phyloP scores from a whole-genome alignment of 495 filamentous ascomycete genomes.

The Podospora comata region DNA sequence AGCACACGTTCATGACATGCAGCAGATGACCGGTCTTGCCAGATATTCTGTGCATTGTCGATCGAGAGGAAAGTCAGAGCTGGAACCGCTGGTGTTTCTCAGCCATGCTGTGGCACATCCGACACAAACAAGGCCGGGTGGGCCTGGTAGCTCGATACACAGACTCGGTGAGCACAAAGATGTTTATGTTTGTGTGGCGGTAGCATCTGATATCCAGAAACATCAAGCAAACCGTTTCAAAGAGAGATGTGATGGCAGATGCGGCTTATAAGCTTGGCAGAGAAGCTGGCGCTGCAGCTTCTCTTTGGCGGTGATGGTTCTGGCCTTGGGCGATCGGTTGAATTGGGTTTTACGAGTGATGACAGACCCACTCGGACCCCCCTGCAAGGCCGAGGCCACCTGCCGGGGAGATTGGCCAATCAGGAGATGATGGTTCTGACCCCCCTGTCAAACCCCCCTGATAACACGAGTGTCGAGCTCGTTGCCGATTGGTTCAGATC shows the following conservation, averaged over 20 bases:
- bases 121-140: not conserved
- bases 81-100: not conserved
- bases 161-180: not conserved
- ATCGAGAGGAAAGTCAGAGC: not conserved
- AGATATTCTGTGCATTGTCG: not conserved
- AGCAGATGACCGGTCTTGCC: not conserved
- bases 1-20: not conserved
- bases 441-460: not conserved
- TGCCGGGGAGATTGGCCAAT: not conserved
- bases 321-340: not conserved
- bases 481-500: not conserved
- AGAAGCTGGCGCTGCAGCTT: constrained; percentile 4
- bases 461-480: not conserved
- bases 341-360: not conserved
- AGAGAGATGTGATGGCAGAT: not conserved
- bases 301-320: not conserved
- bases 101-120: not conserved
- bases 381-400: not conserved
- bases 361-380: not conserved
- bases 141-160: not conserved
- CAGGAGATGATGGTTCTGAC: not conserved
- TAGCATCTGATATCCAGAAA: not conserved
- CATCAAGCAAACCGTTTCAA: not conserved
- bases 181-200: not conserved
- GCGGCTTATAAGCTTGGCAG: constrained; percentile 6